Evolutionary conservation across 2,329 filamentous ascomycete genomes (phyloP).

Genomic region (Ceratocystis cacaofunesta): DNA sequence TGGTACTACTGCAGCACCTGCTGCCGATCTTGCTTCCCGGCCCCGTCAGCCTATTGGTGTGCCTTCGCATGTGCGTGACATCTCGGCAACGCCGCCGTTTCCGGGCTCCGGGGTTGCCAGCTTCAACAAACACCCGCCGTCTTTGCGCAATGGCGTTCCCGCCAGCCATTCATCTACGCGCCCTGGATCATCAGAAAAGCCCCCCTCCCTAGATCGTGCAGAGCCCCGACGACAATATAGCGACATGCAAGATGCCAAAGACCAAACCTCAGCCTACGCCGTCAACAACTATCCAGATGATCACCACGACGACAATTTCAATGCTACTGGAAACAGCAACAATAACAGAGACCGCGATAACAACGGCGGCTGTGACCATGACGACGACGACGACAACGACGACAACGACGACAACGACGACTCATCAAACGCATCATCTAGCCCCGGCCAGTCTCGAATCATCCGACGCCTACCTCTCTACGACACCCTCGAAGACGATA

Average conservation of each 20-base stretch:
- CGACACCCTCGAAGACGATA: slow-evolving; percentile 32
- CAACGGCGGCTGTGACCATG: background rate
- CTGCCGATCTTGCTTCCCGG: slow-evolving; percentile 23
- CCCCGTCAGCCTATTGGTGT: slow-evolving; percentile 24
- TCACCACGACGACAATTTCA: background rate
- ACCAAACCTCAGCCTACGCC: background rate
- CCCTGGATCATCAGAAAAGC: background rate
- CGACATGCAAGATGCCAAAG: background rate
- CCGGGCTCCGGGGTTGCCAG: background rate
- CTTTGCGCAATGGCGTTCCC: background rate
- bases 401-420: slow-evolving; percentile 28
- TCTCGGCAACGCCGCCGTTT: slow-evolving; percentile 3
- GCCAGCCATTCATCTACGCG: background rate
- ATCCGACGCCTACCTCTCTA: slow-evolving; percentile 40
- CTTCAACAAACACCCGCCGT: background rate
- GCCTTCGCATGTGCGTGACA: slow-evolving; percentile 20
- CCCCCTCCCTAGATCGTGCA: background rate
- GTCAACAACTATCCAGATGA: background rate
- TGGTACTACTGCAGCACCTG: slow-evolving; percentile 42
- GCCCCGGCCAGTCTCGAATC: slow-evolving; percentile 43
- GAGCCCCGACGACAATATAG: background rate
- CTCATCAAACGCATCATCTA: slow-evolving; percentile 36
- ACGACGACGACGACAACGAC: slow-evolving; percentile 23
- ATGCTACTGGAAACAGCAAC: background rate
- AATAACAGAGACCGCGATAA: background rate